Conservation (phyloP, 805 yeast genomes). For the Wickerhamiella brachini region DNA sequence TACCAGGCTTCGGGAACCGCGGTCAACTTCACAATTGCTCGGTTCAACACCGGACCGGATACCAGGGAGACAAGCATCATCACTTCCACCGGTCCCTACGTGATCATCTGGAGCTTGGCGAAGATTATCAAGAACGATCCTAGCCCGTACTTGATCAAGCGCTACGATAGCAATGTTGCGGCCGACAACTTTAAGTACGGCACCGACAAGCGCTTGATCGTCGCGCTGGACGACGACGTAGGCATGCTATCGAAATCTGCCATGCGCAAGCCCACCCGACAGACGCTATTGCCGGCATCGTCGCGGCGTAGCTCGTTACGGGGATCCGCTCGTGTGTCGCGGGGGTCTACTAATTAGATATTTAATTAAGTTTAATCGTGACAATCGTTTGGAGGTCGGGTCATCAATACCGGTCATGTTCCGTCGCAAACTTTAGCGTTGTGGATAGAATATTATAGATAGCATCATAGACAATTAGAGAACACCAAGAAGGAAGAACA, state of each 20-base stretch:
- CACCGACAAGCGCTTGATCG: conserved; percentile 52
- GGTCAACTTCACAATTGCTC: conserved; percentile 54
- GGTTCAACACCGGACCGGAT: conserved; percentile 59
- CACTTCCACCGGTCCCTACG: conserved; percentile 70
- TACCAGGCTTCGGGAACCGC: conserved; percentile 34
- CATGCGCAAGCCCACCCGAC: conserved; percentile 43
- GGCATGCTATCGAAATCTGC: conserved; percentile 49
- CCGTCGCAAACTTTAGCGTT: too few relatives aligned
- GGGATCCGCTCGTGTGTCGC: not conserved
- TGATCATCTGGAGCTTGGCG: conserved; percentile 64
- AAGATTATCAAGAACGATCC: conserved; percentile 41
- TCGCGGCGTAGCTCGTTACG: not conserved
- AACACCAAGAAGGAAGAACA: too few relatives aligned
- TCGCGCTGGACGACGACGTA: conserved; percentile 66
- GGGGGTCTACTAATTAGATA: not conserved
- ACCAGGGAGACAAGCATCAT: conserved; percentile 57
- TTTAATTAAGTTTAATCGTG: too few relatives aligned
- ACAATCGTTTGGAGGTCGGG: too few relatives aligned
- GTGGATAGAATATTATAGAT: too few relatives aligned
- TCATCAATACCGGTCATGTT: too few relatives aligned
- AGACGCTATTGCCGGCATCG: conserved; percentile 8
- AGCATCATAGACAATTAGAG: too few relatives aligned
- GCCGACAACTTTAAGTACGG: conserved; percentile 73
- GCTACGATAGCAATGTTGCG: conserved; percentile 46
- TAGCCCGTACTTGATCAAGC: conserved; percentile 48